These are phyloP conservation scores for Sporothrix protearum DNA, from an alignment of 2,329 filamentous ascomycete genomes.

Conservation along the genomic window DNA sequence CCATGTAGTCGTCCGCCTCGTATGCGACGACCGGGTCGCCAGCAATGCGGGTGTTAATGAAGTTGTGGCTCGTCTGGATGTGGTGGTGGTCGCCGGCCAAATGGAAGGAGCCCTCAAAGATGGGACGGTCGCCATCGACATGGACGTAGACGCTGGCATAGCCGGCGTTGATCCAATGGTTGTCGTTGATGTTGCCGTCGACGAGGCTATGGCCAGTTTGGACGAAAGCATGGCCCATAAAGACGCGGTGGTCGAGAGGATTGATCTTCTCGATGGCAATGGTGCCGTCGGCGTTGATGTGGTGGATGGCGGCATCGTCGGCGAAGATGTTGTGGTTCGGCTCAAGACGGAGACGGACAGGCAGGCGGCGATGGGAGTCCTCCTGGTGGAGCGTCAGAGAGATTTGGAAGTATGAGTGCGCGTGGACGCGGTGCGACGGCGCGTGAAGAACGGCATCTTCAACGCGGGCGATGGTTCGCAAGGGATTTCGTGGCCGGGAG, in stretches of 20 bases:
- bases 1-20: constrained; percentile 69
- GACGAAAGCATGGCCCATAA: constrained; percentile 73
- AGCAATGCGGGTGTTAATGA: constrained; percentile 65
- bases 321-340: constrained; percentile 89
- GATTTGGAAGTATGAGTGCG: constrained; percentile 79
- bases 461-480: constrained; percentile 69
- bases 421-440: constrained; percentile 72
- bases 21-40: constrained; percentile 65
- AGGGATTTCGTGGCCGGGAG: constrained; percentile 70
- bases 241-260: constrained; percentile 74
- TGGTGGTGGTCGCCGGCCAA: constrained; percentile 81
- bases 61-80: constrained; percentile 71
- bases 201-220: constrained; percentile 56
- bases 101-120: constrained; percentile 89
- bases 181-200: constrained; percentile 41
- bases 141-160: constrained; percentile 81
- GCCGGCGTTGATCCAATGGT: constrained; percentile 73
- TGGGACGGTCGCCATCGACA: constrained; percentile 69
- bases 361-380: constrained; percentile 52
- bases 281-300: constrained; percentile 68
- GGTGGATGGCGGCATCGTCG: constrained; percentile 68
- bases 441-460: constrained; percentile 75
- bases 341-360: constrained; percentile 74
- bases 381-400: constrained; percentile 69
- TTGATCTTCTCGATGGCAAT: constrained; percentile 67